phyloP scores from a whole-genome alignment of 2,329 filamentous ascomycete genomes.

The Calonectria fujianensis region DNA sequence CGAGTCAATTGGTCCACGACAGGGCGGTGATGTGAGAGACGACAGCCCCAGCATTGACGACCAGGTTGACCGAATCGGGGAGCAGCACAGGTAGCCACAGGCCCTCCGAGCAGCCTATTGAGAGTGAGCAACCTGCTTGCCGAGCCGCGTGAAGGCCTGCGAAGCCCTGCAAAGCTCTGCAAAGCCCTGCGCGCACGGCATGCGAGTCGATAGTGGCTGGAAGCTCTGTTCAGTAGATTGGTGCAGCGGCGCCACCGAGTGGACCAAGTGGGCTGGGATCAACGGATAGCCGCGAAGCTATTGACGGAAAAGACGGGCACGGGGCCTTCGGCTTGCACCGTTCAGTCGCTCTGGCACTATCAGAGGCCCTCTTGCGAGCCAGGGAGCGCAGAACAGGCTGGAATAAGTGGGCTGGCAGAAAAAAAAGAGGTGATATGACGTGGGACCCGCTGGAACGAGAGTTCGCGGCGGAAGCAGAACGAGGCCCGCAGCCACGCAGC shows the following conservation, averaged over 20 bases:
- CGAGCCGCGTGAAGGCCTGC: neutral
- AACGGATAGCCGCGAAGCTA: constrained; percentile 19
- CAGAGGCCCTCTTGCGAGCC: neutral
- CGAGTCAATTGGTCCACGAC: constrained; percentile 10
- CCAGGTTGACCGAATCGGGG: constrained; percentile 15
- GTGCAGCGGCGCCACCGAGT: constrained; percentile 12
- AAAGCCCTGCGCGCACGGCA: neutral
- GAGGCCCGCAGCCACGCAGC: constrained; percentile 12
- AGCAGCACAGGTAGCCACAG: constrained; percentile 22
- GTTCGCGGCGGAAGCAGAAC: neutral
- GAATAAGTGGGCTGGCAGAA: neutral
- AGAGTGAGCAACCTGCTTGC: neutral
- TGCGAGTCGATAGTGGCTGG: constrained; percentile 21
- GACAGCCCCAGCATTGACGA: neutral
- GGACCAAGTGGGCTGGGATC: constrained; percentile 16
- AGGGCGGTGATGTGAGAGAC: constrained; percentile 9
- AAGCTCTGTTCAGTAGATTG: constrained; percentile 20
- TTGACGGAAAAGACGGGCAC: constrained; percentile 29
- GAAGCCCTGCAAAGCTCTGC: neutral
- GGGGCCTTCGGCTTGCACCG: constrained; percentile 31
- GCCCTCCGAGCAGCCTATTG: constrained; percentile 5
- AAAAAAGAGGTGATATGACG: neutral
- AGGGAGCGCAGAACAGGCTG: neutral
- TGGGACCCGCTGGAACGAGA: neutral
- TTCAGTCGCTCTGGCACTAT: constrained; percentile 6